Evolutionary conservation across 306 rosid genomes (phyloP), one percentile per base, ranked within the genome.

Genomic region (Prunus salicina): DNA sequence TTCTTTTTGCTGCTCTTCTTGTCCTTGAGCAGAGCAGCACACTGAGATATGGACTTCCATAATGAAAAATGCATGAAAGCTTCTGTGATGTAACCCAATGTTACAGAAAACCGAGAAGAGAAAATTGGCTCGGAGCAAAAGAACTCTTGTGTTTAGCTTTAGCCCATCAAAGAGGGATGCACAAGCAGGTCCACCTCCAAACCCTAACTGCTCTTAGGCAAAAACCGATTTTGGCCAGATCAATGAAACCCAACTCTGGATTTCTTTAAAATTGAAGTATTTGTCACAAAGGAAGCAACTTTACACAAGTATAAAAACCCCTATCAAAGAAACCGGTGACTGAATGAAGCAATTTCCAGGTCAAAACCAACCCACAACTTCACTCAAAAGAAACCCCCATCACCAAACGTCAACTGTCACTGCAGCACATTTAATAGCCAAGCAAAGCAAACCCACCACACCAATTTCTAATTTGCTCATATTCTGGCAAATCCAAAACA

Each of bases 1-100:
- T 85, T 91, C 64, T 81, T 86, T 62, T 86, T 84, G 80, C 89
- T 55, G 89, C 89, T 92, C 84, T 90, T 92, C 77, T 74, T 74
- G 69, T 82, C 85, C 79, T 78, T 43, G 66, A 82, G 65, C 76
- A 82, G 71, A 82, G 82, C 76, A 73, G 75, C 85, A 64, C 85
- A 82, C 52, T 67, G 82, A 74, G 82, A 77, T 8, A 82, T 27
- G 30, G 82, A 69, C 49, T 77, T 82, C 85, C 85, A 82, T 53
- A 82, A 76, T 61, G 85, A 78, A 67, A 73, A 58, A 82, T 67
- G 87, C 87, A 84, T 84, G 69, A 75, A 69, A 75, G 20, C 80
- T 32, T 1, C 34, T 19, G 12, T 18, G 67, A 28, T 3, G n/a
- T 2, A 46, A 71, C 30, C 19, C 64, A 77, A 77, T 68, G 62